Percentiles rank a stretch among this genome's conserved stretches.
phyloP scores from a whole-genome alignment of 208 protist species.

The Acanthamoeba sp. region DNA sequence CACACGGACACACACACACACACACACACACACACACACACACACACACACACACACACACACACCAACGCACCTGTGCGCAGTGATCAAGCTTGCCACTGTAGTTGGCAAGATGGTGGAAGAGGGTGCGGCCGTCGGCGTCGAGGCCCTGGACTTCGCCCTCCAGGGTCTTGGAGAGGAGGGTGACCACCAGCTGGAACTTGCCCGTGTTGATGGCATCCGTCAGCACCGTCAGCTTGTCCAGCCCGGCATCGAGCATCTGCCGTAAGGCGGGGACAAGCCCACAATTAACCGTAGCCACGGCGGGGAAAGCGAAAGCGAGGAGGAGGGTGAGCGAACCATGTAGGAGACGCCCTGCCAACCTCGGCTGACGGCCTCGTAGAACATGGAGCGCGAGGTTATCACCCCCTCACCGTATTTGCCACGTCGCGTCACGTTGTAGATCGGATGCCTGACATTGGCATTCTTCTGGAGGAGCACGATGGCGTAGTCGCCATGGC shows the following conservation, averaged over 20 bases:
- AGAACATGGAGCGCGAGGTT: slow-evolving; percentile 75
- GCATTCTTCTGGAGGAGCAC: slow-evolving; percentile 78
- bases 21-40: neutral
- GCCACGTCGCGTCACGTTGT: neutral
- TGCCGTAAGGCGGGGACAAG: neutral
- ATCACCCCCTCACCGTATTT: neutral
- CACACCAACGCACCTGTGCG: neutral
- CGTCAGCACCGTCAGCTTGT: slow-evolving; percentile 74
- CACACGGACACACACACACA: neutral
- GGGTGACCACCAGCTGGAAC: slow-evolving; percentile 73
- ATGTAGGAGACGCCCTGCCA: slow-evolving; percentile 81
- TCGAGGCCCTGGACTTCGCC: slow-evolving; percentile 1
- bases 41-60: neutral
- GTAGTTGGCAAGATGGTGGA: slow-evolving; percentile 24
- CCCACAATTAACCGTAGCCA: too few relatives aligned
- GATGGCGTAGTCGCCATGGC: slow-evolving; percentile 77
- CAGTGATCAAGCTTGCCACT: neutral
- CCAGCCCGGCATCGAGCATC: slow-evolving; percentile 80
- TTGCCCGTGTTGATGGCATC: slow-evolving; percentile 81
- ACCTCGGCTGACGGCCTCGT: slow-evolving; percentile 75
- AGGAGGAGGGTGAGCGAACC: neutral
- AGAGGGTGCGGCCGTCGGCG: slow-evolving; percentile 65
- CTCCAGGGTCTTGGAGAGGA: slow-evolving; percentile 65
- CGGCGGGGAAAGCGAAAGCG: neutral
- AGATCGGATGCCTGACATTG: slow-evolving; percentile 69